Conservation (phyloP, 2,329 filamentous ascomycete genomes). For the Triangularia verruculosa region DNA sequence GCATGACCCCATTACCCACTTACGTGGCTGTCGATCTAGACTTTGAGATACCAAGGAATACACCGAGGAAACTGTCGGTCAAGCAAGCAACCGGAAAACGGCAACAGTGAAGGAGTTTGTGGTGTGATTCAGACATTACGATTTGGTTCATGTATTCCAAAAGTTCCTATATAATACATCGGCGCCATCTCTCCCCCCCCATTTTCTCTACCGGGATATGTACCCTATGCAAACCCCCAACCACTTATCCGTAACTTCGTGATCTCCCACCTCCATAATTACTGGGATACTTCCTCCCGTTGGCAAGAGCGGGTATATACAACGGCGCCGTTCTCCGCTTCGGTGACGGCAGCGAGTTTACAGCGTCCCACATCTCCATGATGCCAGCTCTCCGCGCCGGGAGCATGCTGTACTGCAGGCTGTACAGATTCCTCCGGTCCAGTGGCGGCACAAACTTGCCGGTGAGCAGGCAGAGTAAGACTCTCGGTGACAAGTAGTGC, state of each 20-base stretch:
- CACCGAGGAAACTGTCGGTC: not conserved
- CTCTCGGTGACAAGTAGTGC: conserved; percentile 87
- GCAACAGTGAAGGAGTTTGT: not conserved
- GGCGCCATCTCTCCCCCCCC: not conserved
- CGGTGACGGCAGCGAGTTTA: conserved; percentile 51
- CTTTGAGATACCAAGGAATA: not conserved
- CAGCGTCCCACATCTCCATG: conserved; percentile 76
- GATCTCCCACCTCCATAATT: conserved; percentile 23
- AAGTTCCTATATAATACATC: not conserved
- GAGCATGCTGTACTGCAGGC: conserved; percentile 96
- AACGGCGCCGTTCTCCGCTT: conserved; percentile 42
- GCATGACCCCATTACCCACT: not conserved
- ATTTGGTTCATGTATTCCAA: not conserved
- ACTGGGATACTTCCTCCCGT: conserved; percentile 28
- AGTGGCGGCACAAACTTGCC: conserved; percentile 94
- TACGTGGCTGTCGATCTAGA: not conserved
- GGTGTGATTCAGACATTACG: not conserved
- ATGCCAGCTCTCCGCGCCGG: conserved; percentile 78
- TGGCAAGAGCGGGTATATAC: conserved; percentile 33
- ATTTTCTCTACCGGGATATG: not conserved
- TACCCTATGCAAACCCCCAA: not conserved
- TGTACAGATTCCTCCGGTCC: conserved; percentile 90
- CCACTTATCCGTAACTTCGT: conserved; percentile 20
- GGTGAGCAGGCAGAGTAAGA: conserved; percentile 82
- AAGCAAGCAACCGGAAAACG: not conserved